Percentiles rank a stretch among this genome's conserved stretches.
Conservation (phyloP, 2,329 filamentous ascomycete species). For the Calonectria hawksworthii region DNA sequence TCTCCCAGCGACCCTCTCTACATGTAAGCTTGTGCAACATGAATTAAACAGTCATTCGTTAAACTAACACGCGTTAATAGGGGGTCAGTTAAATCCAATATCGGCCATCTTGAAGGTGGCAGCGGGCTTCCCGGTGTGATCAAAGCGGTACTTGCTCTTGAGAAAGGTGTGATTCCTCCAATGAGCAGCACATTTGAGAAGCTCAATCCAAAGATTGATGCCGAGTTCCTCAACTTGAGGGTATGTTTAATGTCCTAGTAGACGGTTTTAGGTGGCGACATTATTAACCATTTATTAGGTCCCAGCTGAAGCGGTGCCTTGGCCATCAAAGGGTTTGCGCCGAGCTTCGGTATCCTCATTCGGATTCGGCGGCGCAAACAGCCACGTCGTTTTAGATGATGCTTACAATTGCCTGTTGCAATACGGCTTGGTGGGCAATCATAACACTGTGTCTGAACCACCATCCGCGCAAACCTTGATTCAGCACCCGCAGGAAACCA, state of each 20-base stretch:
- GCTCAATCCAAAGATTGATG: slow-evolving; percentile 23
- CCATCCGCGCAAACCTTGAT: no score
- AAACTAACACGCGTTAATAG: neutral
- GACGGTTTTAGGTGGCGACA: neutral
- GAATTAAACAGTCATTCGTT: neutral
- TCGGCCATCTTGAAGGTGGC: slow-evolving; percentile 41
- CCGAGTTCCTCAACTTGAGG: neutral
- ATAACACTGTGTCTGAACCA: neutral
- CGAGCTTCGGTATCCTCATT: neutral
- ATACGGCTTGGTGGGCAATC: neutral
- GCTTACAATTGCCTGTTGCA: neutral
- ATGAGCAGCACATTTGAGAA: slow-evolving; percentile 22
- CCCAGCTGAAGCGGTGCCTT: neutral
- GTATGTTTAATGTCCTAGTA: neutral
- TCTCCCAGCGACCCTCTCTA: neutral
- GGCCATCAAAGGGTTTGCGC: neutral
- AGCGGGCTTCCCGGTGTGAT: slow-evolving; percentile 29
- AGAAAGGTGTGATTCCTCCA: slow-evolving; percentile 32
- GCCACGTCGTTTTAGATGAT: neutral
- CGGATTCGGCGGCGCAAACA: neutral
- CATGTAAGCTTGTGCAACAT: neutral
- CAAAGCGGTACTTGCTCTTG: slow-evolving; percentile 29
- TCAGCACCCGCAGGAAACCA: rapidly evolving
- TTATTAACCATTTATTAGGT: neutral
- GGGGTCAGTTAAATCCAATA: slow-evolving; percentile 44